Conservation (phyloP, 2,329 filamentous ascomycete genomes). For the Talaromyces pinophilus region DNA sequence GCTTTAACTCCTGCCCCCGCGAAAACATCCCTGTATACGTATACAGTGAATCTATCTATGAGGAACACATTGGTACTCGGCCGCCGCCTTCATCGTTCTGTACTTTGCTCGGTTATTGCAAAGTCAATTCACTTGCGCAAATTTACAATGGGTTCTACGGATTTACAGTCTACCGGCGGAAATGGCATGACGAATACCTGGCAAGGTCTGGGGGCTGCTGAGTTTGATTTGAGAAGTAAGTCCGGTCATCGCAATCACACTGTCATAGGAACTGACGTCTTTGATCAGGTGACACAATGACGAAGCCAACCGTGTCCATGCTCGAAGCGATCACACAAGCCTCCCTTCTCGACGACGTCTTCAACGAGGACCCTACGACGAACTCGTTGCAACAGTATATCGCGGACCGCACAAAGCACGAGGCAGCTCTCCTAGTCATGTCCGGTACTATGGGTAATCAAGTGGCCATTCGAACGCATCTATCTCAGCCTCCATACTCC, state of each 20-base stretch:
- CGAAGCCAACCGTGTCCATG: conserved; percentile 78
- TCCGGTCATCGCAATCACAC: not conserved
- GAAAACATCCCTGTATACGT: not conserved
- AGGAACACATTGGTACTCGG: conserved; percentile 23
- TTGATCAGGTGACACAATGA: conserved; percentile 64
- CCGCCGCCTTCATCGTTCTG: conserved; percentile 11
- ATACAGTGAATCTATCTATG: not conserved
- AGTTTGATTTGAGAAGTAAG: conserved; percentile 58
- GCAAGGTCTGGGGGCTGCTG: conserved; percentile 53
- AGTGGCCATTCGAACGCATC: conserved; percentile 73
- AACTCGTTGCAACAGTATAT: conserved; percentile 72
- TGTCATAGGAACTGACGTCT: not conserved
- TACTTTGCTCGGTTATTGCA: conserved; percentile 5
- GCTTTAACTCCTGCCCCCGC: not conserved
- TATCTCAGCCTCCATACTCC: conserved; percentile 76
- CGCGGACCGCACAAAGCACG: conserved; percentile 71
- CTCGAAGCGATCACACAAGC: conserved; percentile 73
- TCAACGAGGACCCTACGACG: conserved; percentile 76
- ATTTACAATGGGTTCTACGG: conserved; percentile 28
- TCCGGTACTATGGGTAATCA: conserved; percentile 97
- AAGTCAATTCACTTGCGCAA: conserved; percentile 21
- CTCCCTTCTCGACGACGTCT: conserved; percentile 81
- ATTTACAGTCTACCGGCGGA: conserved; percentile 26
- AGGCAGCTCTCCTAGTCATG: conserved; percentile 75
- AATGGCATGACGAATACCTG: conserved; percentile 36